Evolutionary conservation across 805 yeast species (phyloP), one percentile per base, ranked within the genome.

Genomic region (Metschnikowia picachoensis): DNA sequence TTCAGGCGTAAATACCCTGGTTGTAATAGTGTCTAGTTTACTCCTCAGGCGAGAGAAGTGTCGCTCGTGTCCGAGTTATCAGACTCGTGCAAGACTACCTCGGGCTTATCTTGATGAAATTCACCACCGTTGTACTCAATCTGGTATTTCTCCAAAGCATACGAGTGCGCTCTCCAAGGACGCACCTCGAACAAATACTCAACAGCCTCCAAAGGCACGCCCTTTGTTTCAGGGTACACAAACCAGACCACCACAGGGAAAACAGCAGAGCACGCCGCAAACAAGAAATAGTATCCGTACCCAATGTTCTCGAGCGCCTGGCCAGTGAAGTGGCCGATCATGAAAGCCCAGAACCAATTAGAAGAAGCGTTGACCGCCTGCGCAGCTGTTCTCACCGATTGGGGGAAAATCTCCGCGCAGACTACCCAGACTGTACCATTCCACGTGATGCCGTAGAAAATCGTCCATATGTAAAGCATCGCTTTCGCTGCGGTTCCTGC

Each of bases 321-420:
- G 27, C 73, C 70, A 10, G 77, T 69, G 51, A 68, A 70, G 49
- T 76, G 64, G 6, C 76, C 77, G 62, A 74, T 68, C 46, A 76
- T 67, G 52, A 76, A 76, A 7, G 75, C 76, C 72, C 78, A 73
- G 53, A 73, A 68, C 80, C 80, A 74, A 44, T 73, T 71, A 27
- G 74, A 64, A 8, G 75, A 63, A 0, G 78, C 73, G 48, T 72
- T 73, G 43, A 74, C 59, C 20, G 74, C 68, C 50, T 68, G 73
- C 13, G 73, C 70, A 6, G 68, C 67, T 11, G 70, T 68, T 52
- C 79, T 59, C 35, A 73, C 66, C 17, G 70, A 65, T 36, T 69
- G 68, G n/a, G 72, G 68, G 53, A 72, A 73, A 14, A 73, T 70
- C 49, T 75, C 80, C 6, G 77, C 65, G 51, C 74, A 70, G 53